A percentile compares a stretch with the other conserved stretches of the same genome.
Conservation (phyloP, 2,329 filamentous ascomycete species). For the Madurella mycetomatis region DNA sequence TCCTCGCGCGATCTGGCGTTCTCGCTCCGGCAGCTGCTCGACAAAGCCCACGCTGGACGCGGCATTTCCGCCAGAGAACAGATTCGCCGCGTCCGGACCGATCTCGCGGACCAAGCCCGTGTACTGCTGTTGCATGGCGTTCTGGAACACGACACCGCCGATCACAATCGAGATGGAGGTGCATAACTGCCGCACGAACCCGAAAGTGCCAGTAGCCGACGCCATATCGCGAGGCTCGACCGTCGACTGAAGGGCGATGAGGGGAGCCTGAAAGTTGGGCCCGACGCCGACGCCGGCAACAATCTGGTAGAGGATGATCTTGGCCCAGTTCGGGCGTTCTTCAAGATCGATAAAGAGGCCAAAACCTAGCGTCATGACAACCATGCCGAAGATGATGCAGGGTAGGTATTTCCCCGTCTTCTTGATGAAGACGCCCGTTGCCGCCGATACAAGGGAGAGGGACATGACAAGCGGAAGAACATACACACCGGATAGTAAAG, state of each 20-base stretch:
- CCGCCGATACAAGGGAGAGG: slow-evolving; percentile 41
- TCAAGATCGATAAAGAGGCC: slow-evolving; percentile 55
- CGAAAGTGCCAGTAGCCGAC: slow-evolving; percentile 58
- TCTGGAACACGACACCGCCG: slow-evolving; percentile 43
- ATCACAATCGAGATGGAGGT: slow-evolving; percentile 56
- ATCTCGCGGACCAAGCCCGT: slow-evolving; percentile 25
- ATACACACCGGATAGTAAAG: slow-evolving; percentile 57
- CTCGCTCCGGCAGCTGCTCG: slow-evolving; percentile 42
- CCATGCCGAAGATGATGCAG: slow-evolving; percentile 49
- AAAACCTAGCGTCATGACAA: slow-evolving; percentile 55
- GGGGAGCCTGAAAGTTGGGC: slow-evolving; percentile 58
- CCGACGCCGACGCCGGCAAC: slow-evolving; percentile 58
- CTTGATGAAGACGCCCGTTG: slow-evolving; percentile 41
- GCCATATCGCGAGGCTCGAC: slow-evolving; percentile 58
- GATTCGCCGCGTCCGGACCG: slow-evolving; percentile 40
- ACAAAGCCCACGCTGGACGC: slow-evolving; percentile 58
- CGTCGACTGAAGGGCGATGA: slow-evolving; percentile 60
- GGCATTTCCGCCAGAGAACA: slow-evolving; percentile 56
- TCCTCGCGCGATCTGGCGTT: slow-evolving; percentile 39
- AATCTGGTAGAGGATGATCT: slow-evolving; percentile 53
- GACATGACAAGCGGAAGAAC: slow-evolving; percentile 57
- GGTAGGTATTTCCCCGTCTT: slow-evolving; percentile 56
- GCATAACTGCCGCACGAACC: slow-evolving; percentile 55
- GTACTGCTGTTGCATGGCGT: slow-evolving; percentile 37
- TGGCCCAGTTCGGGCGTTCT: slow-evolving; percentile 42